Conservation (phyloP, 768 basidiomycete species). For the Ephemerocybe angulata region DNA sequence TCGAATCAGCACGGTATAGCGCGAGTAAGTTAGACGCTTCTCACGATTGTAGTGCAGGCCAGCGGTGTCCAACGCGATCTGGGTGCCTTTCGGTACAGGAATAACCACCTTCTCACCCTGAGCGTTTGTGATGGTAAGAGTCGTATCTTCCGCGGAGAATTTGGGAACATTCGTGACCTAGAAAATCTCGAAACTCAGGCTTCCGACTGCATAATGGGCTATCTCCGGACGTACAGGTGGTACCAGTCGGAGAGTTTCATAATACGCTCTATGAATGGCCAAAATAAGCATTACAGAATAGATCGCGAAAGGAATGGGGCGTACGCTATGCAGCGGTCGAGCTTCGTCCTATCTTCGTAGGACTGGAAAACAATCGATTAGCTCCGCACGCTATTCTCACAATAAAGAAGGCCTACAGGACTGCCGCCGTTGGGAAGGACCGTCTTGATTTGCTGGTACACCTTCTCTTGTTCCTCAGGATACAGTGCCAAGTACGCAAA, state of each 20-base stretch:
- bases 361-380: constrained; percentile 19
- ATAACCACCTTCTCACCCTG: constrained; percentile 37
- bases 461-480: constrained; percentile 33
- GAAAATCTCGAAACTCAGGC: constrained; percentile 1
- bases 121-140: constrained; percentile 29
- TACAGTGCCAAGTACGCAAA: constrained; percentile 40
- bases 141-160: constrained; percentile 42
- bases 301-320: background rate
- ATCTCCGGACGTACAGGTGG: constrained; percentile 34
- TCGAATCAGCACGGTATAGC: background rate
- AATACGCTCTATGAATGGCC: constrained; percentile 36
- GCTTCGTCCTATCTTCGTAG: constrained; percentile 38
- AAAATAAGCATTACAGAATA: no score
- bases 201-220: background rate
- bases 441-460: constrained; percentile 31
- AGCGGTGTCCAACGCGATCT: constrained; percentile 32
- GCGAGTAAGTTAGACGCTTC: constrained; percentile 11
- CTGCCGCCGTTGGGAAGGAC: constrained; percentile 28
- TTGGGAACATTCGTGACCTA: constrained; percentile 45
- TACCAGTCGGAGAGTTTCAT: constrained; percentile 49
- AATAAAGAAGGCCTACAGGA: constrained; percentile 23
- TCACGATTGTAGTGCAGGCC: constrained; percentile 52
- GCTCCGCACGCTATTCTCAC: background rate
- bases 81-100: constrained; percentile 40
- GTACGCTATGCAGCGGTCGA: constrained; percentile 23